Percentiles rank a stretch among this genome's conserved stretches.
Conservation (phyloP, 2,329 filamentous ascomycete genomes). For the Exophiala sideris region DNA sequence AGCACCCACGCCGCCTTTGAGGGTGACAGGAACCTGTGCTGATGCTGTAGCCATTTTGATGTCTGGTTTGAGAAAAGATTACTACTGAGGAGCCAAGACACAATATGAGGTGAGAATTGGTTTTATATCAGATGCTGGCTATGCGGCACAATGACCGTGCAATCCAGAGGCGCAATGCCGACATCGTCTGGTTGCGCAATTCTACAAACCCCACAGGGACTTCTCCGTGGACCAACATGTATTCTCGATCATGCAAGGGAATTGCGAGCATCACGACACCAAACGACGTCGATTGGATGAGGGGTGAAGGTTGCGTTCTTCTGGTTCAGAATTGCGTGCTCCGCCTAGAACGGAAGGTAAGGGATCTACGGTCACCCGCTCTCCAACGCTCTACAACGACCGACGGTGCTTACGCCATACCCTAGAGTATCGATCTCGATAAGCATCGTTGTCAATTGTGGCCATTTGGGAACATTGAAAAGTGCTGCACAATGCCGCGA, state of each 20-base stretch:
- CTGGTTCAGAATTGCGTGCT: constrained; percentile 22
- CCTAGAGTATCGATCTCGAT: background rate
- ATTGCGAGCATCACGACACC: background rate
- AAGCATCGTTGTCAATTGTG: background rate
- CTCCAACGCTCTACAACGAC: too few species aligned
- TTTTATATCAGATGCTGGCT: background rate
- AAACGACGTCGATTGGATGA: background rate
- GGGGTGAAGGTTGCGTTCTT: constrained; percentile 13
- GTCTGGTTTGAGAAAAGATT: background rate
- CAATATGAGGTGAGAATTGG: background rate
- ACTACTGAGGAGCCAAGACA: background rate
- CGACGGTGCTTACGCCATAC: background rate
- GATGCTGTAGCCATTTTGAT: background rate
- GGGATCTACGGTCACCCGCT: background rate
- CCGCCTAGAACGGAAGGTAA: constrained; percentile 12
- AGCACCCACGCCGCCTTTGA: constrained; percentile 11
- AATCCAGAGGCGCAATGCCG: background rate
- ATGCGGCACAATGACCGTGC: background rate
- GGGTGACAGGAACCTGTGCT: constrained; percentile 1
- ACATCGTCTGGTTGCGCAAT: background rate
- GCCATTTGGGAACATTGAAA: background rate
- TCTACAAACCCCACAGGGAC: background rate
- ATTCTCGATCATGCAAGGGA: background rate
- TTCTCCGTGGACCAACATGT: background rate
- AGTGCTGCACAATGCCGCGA: too few species aligned